Conservation (phyloP, 768 basidiomycete genomes). For the Boletus coccyginus region DNA sequence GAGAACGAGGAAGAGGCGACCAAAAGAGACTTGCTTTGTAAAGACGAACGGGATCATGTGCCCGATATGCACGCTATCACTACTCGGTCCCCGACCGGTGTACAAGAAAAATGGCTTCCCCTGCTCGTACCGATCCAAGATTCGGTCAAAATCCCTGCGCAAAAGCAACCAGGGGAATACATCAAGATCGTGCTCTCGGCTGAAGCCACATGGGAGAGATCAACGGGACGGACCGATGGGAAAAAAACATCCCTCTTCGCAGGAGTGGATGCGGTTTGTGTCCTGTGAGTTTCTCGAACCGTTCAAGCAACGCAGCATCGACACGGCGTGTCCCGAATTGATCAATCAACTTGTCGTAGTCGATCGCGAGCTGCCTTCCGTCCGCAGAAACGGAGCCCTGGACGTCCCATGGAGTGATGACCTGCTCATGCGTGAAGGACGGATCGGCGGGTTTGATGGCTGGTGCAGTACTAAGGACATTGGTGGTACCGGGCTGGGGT, state of each 20-base stretch:
- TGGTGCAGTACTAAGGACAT: slow-evolving; percentile 20
- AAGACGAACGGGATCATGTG: slow-evolving; percentile 98
- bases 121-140: slow-evolving; percentile 93
- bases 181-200: not conserved
- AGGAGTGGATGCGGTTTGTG: slow-evolving; percentile 84
- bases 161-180: not conserved
- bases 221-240: slow-evolving; percentile 71
- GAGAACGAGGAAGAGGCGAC: not conserved
- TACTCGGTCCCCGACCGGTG: slow-evolving; percentile 95
- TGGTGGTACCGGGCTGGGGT: slow-evolving; percentile 9
- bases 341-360: slow-evolving; percentile 92
- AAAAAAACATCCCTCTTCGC: slow-evolving; percentile 94
- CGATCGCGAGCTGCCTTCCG: slow-evolving; percentile 89
- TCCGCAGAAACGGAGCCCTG: slow-evolving; percentile 85
- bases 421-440: slow-evolving; percentile 51
- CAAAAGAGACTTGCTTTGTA: slow-evolving; percentile 69
- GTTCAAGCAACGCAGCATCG: slow-evolving; percentile 70
- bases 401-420: slow-evolving; percentile 98
- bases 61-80: slow-evolving; percentile 95
- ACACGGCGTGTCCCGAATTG: slow-evolving; percentile 91
- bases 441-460: slow-evolving; percentile 32
- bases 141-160: slow-evolving; percentile 84
- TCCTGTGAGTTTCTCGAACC: slow-evolving; percentile 92
- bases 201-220: not conserved
- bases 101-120: slow-evolving; percentile 98